phyloP scores from a whole-genome alignment of 2,329 filamentous ascomycete species.

The Fonsecaea monophora region DNA sequence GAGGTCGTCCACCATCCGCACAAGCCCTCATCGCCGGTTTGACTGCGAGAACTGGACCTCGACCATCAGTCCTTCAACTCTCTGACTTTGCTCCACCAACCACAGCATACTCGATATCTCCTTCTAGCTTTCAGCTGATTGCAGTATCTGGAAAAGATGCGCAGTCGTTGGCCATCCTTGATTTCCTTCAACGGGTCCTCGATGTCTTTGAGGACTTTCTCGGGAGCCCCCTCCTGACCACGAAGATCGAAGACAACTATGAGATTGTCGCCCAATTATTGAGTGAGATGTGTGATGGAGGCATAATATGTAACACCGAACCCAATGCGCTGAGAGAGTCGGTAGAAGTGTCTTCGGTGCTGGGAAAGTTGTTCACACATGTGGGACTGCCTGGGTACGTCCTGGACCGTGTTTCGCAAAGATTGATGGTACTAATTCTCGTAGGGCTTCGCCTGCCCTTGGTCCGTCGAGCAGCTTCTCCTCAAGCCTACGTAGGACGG shows the following conservation, averaged over 20 bases:
- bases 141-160: slow-evolving; percentile 84
- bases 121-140: slow-evolving; percentile 85
- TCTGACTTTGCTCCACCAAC: slow-evolving; percentile 82
- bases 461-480: slow-evolving; percentile 50
- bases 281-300: slow-evolving; percentile 95
- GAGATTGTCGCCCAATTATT: slow-evolving; percentile 92
- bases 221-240: slow-evolving; percentile 81
- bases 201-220: slow-evolving; percentile 95
- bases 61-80: slow-evolving; percentile 86
- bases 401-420: not conserved
- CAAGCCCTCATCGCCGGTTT: slow-evolving; percentile 82
- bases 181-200: slow-evolving; percentile 91
- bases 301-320: slow-evolving; percentile 87
- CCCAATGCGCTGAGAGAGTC: slow-evolving; percentile 89
- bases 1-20: slow-evolving; percentile 78
- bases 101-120: slow-evolving; percentile 84
- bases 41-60: slow-evolving; percentile 78
- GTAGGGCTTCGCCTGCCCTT: slow-evolving; percentile 51
- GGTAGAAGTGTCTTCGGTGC: slow-evolving; percentile 87
- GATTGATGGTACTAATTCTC: slow-evolving; percentile 26
- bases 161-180: slow-evolving; percentile 86
- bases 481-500: slow-evolving; percentile 45
- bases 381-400: slow-evolving; percentile 79
- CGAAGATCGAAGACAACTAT: slow-evolving; percentile 87
- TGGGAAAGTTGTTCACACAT: slow-evolving; percentile 86